Conservation (phyloP, 768 basidiomycete species). For the Tylopilus plumbeoviolaceoides region DNA sequence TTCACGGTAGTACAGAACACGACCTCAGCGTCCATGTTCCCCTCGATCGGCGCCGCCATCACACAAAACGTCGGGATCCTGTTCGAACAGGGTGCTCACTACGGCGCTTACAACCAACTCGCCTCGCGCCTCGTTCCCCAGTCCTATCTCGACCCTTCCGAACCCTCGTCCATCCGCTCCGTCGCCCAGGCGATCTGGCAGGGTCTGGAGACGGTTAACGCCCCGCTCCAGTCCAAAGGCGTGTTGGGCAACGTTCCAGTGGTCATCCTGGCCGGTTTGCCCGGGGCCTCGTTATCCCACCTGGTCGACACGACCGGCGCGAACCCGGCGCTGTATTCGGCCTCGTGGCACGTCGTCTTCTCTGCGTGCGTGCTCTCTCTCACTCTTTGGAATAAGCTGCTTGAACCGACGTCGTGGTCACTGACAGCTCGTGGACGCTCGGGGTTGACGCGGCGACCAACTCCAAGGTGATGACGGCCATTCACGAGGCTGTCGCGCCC, state of each 20-base stretch:
- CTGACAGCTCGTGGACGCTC: conserved; percentile 13
- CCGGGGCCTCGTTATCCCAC: not conserved
- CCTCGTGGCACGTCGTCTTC: conserved; percentile 14
- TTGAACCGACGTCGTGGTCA: not conserved
- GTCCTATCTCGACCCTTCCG: conserved; percentile 12
- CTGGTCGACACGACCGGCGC: conserved; percentile 10
- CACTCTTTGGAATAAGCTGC: not conserved
- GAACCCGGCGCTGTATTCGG: conserved; percentile 16
- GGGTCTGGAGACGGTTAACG: conserved; percentile 11
- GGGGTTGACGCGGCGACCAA: not conserved
- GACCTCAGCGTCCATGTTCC: conserved; percentile 12
- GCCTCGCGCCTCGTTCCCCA: conserved; percentile 19
- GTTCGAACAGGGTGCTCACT: conserved; percentile 9
- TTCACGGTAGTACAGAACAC: conserved; percentile 14
- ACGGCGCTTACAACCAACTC: conserved; percentile 12
- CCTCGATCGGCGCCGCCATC: conserved; percentile 12
- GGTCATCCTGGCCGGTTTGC: conserved; percentile 4
- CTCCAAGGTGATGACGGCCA: not conserved
- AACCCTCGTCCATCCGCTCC: conserved; percentile 3
- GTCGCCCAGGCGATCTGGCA: conserved; percentile 15
- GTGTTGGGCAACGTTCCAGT: not conserved
- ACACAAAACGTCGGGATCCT: conserved; percentile 5
- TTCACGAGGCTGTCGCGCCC: conserved; percentile 8
- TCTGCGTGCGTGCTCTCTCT: conserved; percentile 5
- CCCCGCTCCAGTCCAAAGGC: conserved; percentile 1